Evolutionary conservation across 345 rosid genomes (phyloP), one percentile per base, ranked within the genome.

Genomic region (Pelargonium nanum): DNA sequence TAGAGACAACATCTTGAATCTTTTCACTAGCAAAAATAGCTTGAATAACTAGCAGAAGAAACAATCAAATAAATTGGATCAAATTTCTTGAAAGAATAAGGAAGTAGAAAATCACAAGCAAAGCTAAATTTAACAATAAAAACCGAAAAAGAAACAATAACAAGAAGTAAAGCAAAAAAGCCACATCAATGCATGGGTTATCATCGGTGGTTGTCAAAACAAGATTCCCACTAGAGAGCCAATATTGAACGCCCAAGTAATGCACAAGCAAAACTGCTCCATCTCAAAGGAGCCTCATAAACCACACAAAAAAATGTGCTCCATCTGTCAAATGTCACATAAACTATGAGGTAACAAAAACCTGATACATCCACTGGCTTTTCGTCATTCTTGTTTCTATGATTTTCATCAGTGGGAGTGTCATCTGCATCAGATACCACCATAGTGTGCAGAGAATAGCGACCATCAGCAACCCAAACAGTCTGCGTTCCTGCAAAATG

Each of bases 391-490:
- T 68, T 80, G 22, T 71, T 75, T 57, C 61, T 74, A 67, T 72
- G 78, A 54, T 57, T 77, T 75, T 78, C 81, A 52, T 68, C 69
- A 55, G 57, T 61, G 50, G 74, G 64, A 68, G 54, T 56, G 56
- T 77, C n/a, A n/a, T n/a, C 86, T 26, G 50, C 56, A 63, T 81
- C 87, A 30, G 75, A 73, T 19, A 70, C 69, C 24, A 52, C 62
- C 65, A 86, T 65, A 64, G 70, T 63, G 53, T 83, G 85, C 75
- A 86, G 72, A 4, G 89, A 78, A 65, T 84, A 73, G 55, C 60
- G 58, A 23, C 91, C 89, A 71, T 89, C 94, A 2, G 84, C 74
- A 45, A 86, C 59, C 94, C 96, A 89, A 69, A 84, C 64, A 63
- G 78, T 77, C 77, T 80, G 86, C 3, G 65, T 63, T 72, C 81